Conservation (phyloP, 208 protist genomes). For the Trypanosoma caninum region DNA sequence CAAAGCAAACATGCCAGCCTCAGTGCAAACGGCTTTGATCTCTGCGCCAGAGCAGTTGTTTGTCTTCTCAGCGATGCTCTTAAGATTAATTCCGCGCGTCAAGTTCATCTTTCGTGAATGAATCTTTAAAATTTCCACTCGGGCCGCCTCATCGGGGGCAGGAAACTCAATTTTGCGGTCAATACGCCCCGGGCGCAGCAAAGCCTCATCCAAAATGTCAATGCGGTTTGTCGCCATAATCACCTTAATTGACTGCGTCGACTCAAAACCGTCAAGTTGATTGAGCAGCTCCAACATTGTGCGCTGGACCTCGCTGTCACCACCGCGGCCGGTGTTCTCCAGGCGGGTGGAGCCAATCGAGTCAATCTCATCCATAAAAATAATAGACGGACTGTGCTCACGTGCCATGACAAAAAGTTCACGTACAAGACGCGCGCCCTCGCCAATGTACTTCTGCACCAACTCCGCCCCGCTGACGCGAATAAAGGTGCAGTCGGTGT, state of each 20-base stretch:
- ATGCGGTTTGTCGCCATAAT: conserved; percentile 99
- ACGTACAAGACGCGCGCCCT: conserved; percentile 99
- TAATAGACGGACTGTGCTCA: conserved; percentile 99
- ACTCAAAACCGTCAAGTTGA: conserved; percentile 99
- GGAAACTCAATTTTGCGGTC: conserved; percentile 99
- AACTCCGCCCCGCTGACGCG: conserved; percentile 99
- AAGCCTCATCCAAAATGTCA: conserved; percentile 99
- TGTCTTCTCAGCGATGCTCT: conserved; percentile 96
- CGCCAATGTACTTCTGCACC: conserved; percentile 99
- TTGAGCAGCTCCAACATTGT: conserved; percentile 99
- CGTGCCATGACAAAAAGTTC: conserved; percentile 99
- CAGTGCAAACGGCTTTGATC: conserved; percentile 95
- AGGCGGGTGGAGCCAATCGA: conserved; percentile 96
- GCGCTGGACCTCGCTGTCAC: conserved; percentile 98
- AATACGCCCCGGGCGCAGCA: conserved; percentile 99
- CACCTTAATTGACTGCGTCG: conserved; percentile 99
- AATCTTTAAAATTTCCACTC: conserved; percentile 99
- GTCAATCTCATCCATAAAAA: conserved; percentile 99
- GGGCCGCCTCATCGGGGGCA: conserved; percentile 90
- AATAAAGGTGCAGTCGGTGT: conserved; percentile 99
- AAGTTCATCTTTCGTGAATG: conserved; percentile 99
- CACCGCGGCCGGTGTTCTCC: conserved; percentile 79
- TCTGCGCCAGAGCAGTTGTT: conserved; percentile 98
- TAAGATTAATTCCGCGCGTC: conserved; percentile 98
- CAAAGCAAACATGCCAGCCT: conserved; percentile 99